Evolutionary conservation across 495 filamentous ascomycete species (phyloP).

Genomic region (Rostrohypoxylon terebratum): DNA sequence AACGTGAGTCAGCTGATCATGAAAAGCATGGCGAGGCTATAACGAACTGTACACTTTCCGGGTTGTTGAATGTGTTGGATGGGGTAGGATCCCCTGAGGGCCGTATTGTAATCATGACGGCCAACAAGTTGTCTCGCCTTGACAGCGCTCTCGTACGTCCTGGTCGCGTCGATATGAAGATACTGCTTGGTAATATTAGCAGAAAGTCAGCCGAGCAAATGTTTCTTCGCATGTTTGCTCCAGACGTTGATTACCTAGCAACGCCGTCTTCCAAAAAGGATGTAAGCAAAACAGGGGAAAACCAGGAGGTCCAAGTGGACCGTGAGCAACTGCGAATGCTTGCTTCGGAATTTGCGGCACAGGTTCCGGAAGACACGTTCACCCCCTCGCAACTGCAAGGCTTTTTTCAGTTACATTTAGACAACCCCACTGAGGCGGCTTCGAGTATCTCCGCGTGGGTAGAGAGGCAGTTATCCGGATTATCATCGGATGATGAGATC

Average conservation of each 20-base stretch:
- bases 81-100: constrained; percentile 77
- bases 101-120: constrained; percentile 80
- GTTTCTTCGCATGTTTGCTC: constrained; percentile 63
- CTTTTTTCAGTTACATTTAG: constrained; percentile 68
- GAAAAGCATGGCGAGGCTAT: constrained; percentile 42
- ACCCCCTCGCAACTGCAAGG: constrained; percentile 78
- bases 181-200: constrained; percentile 67
- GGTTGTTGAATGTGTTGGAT: constrained; percentile 77
- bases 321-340: constrained; percentile 54
- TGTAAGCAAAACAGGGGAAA: constrained; percentile 13
- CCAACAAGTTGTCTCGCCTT: constrained; percentile 74
- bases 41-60: constrained; percentile 67
- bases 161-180: constrained; percentile 74
- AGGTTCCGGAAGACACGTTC: constrained; percentile 66
- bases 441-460: constrained; percentile 62
- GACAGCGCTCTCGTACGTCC: constrained; percentile 76
- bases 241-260: constrained; percentile 31
- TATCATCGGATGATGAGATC: constrained; percentile 47
- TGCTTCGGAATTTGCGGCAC: constrained; percentile 62
- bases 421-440: constrained; percentile 63
- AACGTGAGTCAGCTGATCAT: constrained; percentile 50
- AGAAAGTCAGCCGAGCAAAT: constrained; percentile 58
- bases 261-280: constrained; percentile 24
- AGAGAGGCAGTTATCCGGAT: constrained; percentile 47
- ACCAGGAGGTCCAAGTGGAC: constrained; percentile 32